phyloP scores from a whole-genome alignment of 2,329 filamentous ascomycete species.

The Fusarium armeniacum region DNA sequence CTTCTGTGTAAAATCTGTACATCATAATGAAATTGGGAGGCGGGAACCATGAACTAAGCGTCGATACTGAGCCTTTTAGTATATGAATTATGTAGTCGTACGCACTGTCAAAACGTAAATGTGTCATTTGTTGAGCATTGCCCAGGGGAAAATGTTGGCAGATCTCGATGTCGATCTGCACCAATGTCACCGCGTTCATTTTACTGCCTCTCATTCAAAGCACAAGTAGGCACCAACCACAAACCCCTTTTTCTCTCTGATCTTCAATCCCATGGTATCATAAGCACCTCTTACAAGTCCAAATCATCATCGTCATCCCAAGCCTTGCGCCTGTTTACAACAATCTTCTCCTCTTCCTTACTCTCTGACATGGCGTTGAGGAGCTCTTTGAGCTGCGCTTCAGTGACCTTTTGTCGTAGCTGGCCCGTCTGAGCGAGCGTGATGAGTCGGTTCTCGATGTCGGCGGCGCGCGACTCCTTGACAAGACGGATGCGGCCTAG shows the following conservation, averaged over 20 bases:
- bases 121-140: not conserved
- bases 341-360: slow-evolving; percentile 85
- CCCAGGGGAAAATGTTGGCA: not conserved
- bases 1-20: slow-evolving; percentile 14
- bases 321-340: slow-evolving; percentile 84
- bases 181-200: slow-evolving; percentile 7
- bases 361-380: slow-evolving; percentile 87
- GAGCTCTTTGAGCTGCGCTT: slow-evolving; percentile 93
- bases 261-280: slow-evolving; percentile 30
- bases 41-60: slow-evolving; percentile 12
- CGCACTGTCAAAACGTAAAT: not conserved
- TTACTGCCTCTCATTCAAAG: slow-evolving; percentile 21
- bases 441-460: slow-evolving; percentile 93
- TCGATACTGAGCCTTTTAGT: not conserved
- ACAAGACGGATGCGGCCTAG: slow-evolving; percentile 95
- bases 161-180: not conserved
- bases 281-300: slow-evolving; percentile 63
- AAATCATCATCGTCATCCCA: slow-evolving; percentile 88
- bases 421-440: slow-evolving; percentile 91
- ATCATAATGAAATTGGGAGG: slow-evolving; percentile 9
- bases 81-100: not conserved
- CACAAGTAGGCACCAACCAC: slow-evolving; percentile 24
- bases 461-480: slow-evolving; percentile 89
- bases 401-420: slow-evolving; percentile 87
- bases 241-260: not conserved